Base-by-base conservation (phyloP, 148 eudicot genomes). In the Spergularia bocconei region DNA sequence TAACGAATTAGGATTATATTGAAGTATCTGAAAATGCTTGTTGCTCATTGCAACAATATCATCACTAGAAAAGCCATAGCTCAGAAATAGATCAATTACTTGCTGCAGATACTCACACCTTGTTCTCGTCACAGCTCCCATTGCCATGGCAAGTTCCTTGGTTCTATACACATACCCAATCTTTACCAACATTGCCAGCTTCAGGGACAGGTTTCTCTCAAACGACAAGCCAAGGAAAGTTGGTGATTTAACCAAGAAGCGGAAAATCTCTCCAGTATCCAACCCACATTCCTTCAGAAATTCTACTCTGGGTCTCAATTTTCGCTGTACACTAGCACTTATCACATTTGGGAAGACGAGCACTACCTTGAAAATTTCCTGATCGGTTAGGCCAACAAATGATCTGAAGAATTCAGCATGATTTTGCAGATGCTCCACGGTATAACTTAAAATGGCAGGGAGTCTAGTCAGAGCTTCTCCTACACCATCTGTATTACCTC, bases 81-180 rank as follows among this genome's bases (percentile, higher is more conserved):
- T 84, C 89, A 95, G 82, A 73, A 86, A 90, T 41, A 92, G 72
- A 57, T 91, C 87, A 59, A 95, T 79, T 21, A 86, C 96, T 79
- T 79, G 84, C 77, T 95, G 98, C 77, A 95, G 58, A 74, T 90
- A 89, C 86, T 86, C 89, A 81, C 79, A 87, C 83, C 96, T 92
- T 11, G 91, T 87, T 78, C 98, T 83, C 14, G 96, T 90, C 75
- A 85, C 91, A 41, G 97, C 97, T 59, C 96, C 98, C 90, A 92
- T 85, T 33, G 98, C 97, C 89, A 86, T 74, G 33, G 90, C 98
- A 76, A 95, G 72, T 64, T 90, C 97, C 80, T 87, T 91, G 5
- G 96, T 94, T 78, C 83, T 84, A 78, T 89, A 67, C 61, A 77
- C 82, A 69, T 91, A 91, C 39, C 98, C 98, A 76, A 89, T 86